These are phyloP conservation scores for Striga asiatica DNA, from an alignment of 257 asterid species.

Conservation along the genomic window DNA sequence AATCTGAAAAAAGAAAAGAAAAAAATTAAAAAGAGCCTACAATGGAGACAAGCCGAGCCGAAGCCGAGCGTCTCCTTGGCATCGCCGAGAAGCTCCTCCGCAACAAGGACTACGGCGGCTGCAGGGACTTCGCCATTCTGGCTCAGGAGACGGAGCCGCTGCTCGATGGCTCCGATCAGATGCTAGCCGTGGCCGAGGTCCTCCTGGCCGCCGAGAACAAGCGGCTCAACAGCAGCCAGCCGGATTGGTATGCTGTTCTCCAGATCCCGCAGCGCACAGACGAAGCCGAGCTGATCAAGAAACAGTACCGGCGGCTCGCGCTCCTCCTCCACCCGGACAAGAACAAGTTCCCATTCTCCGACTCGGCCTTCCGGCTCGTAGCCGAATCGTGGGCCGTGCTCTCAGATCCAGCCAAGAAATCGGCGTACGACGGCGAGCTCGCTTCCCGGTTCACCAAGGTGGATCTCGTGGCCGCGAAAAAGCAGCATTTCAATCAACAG, in stretches of 20 bases:
- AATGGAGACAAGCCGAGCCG: constrained; percentile 90
- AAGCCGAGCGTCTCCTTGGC: constrained; percentile 82
- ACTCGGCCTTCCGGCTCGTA: constrained; percentile 79
- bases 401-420: constrained; percentile 52
- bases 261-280: constrained; percentile 47
- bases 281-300: constrained; percentile 54
- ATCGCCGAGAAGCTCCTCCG: constrained; percentile 80
- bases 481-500: constrained; percentile 17
- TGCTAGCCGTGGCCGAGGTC: constrained; percentile 79
- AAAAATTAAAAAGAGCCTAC: constrained; percentile 70
- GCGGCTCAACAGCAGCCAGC: constrained; percentile 44
- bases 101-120: constrained; percentile 44
- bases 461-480: constrained; percentile 38
- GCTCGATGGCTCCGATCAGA: constrained; percentile 86
- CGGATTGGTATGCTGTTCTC: constrained; percentile 73
- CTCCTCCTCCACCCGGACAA: constrained; percentile 93
- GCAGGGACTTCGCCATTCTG: constrained; percentile 61
- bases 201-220: constrained; percentile 44
- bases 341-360: constrained; percentile 71
- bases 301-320: constrained; percentile 85
- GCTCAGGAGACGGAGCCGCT: constrained; percentile 92
- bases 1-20: constrained; percentile 12
- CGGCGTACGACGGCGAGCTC: constrained; percentile 38
- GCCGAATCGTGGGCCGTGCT: constrained; percentile 83
- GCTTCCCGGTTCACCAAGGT: constrained; percentile 35